Base-by-base conservation (phyloP, 1,284 basidiomycete genomes). In the Ganoderma lucidum region DNA sequence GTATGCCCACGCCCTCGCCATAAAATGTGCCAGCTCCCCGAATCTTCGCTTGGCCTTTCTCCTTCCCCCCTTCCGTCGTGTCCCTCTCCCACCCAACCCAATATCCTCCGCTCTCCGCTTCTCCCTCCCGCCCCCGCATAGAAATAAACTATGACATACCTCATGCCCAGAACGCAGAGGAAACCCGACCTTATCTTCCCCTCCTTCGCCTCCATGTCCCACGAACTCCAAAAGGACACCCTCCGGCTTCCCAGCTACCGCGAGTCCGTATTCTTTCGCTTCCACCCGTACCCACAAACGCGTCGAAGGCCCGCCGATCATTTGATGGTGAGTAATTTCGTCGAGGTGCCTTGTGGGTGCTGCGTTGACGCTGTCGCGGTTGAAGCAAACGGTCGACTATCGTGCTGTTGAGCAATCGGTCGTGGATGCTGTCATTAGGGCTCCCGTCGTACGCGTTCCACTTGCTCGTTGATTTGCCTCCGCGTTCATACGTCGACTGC, bases 181-280 rank as follows among this genome's bases (percentile, higher is more conserved):
- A 70, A 63, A 42, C 66, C 58, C 42, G 70, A 74, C 30, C 66
- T 68, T 19, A 61, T 65, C 60, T 72, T 68, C 58, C 73, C 73
- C 35, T 72, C 71, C 45, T 74, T 74, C 55, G 62, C 71, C 30
- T 60, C 66, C 53, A 67, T 70, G 67, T 67, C 68, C 59, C 12
- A 39, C 17, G 62, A 71, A 15, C 48, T 67, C n/a, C 56, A 66
- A 23, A 67, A 69, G 42, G 73, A 74, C 60, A 68, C 67, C 14
- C 53, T 72, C 37, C 67, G 71, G 9, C 70, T 74, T 15, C 73
- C 73, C 12, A 70, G 66, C 62, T 74, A 74, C 45, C 73, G 73
- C 37, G 73, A 71, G 45, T 68, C 67, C 68, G 55, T 68, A 39
- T 60, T 74, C 62, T 19, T 69, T 3, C 69, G 73, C 4, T 74